A percentile compares a stretch with the other conserved stretches of the same genome.
These are phyloP conservation scores for Paraglomus occultum DNA, from an alignment of 192 early-diverging fungal genomes.

Conservation along the genomic window DNA sequence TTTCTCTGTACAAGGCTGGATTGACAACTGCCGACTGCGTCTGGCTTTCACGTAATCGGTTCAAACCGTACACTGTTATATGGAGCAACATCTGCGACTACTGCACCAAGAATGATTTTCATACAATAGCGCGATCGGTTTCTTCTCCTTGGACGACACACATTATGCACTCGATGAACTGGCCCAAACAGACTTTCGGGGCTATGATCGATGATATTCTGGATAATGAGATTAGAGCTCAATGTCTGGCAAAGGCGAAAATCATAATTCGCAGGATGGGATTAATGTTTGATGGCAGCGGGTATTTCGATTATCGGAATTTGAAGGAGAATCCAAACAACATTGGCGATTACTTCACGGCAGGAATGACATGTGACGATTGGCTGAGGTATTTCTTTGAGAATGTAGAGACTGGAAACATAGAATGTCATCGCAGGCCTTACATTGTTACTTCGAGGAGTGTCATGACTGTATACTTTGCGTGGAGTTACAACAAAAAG, in stretches of 20 bases:
- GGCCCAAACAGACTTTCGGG: background rate
- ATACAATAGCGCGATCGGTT: background rate
- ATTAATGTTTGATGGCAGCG: background rate
- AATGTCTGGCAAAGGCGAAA: background rate
- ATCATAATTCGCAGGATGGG: background rate
- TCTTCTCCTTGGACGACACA: background rate
- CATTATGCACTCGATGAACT: conserved; percentile 5
- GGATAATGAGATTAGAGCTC: background rate
- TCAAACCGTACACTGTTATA: background rate
- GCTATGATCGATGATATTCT: background rate
- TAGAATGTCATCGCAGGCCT: too few relatives aligned
- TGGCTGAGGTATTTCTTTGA: too few relatives aligned
- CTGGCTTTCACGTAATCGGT: background rate
- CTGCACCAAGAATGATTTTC: background rate
- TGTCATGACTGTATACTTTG: too few relatives aligned
- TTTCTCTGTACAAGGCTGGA: background rate
- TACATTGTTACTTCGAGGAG: too few relatives aligned
- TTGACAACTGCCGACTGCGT: background rate
- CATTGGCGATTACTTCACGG: too few relatives aligned
- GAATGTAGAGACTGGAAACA: too few relatives aligned
- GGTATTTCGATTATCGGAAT: conserved; percentile 1
- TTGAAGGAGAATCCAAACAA: too few relatives aligned
- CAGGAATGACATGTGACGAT: too few relatives aligned
- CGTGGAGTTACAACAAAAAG: too few relatives aligned
- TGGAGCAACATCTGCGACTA: conserved; percentile 14